Evolutionary conservation across 2,329 filamentous ascomycete genomes (phyloP), one percentile per base, ranked within the genome.

Genomic region (Mycosphaerella sp.): DNA sequence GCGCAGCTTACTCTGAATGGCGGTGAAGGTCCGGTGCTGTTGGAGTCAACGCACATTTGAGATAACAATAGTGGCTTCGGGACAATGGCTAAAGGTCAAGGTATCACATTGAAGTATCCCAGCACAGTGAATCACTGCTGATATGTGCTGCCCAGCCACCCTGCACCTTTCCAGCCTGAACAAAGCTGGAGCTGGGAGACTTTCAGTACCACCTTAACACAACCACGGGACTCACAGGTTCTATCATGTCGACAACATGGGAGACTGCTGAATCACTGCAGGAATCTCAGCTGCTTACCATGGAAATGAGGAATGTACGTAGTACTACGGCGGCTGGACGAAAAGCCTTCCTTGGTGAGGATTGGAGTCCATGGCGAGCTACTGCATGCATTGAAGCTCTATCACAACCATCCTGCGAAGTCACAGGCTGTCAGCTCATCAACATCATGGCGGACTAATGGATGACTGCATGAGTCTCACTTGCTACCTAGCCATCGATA

Each of bases 381-480:
- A 29, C 26, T 29, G 26, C 26, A 29, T 29, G 26, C 26, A 29
- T 4, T 29, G 26, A 14, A 32, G 14, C 40, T 40, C 32, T n/a
- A 41, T 34, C 39, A 29, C 39, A 31, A n/a, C 38, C 39, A 21
- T 43, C 26, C n/a, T 21, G 26, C 11, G 12, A 9, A 12, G 32
- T n/a, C 10, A n/a, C 29, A n/a, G 6, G 21, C 36, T 11, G 14
- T n/a, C 12, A 42, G 14, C 40, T 9, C 14, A 17, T 17, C 40
- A 42, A 17, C 40, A 42, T 14, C 40, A 26, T n/a, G 6, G 40
- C 12, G 44, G 26, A 40, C 40, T 44, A 51, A 21, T 40, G 48
- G 29, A 2, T 44, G 48, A 43, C 48, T 44, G 40, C 48, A 51
- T 26, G 17, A 36, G 40, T 51, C 21, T 51, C 48, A 51, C 23